Percentiles rank a stretch among this genome's conserved stretches.
Conservation (phyloP, 1,284 basidiomycete species). For the Rhodotorula sp. region DNA sequence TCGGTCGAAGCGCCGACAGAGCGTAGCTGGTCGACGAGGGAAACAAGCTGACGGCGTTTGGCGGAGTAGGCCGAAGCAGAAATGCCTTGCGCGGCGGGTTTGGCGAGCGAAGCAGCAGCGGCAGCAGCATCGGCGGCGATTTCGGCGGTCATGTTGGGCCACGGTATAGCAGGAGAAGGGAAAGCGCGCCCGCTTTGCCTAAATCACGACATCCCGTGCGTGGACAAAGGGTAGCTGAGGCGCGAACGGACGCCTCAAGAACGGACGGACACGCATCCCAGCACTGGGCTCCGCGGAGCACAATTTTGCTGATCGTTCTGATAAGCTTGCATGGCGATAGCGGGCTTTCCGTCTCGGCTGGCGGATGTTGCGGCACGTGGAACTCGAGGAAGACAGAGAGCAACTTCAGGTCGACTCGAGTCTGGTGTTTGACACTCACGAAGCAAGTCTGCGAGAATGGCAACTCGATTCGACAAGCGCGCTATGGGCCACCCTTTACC, state of each 20-base stretch:
- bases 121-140: too few species aligned
- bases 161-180: neutral
- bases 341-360: too few species aligned
- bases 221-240: neutral
- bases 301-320: too few species aligned
- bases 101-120: too few species aligned
- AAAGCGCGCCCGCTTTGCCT: neutral
- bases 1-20: too few species aligned
- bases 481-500: constrained; percentile 7
- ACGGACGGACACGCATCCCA: too few species aligned
- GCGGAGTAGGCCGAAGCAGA: neutral
- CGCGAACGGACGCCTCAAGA: neutral
- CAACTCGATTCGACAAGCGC: constrained; percentile 13
- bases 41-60: neutral
- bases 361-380: too few species aligned
- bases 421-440: too few species aligned
- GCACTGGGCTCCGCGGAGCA: too few species aligned
- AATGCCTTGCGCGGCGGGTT: neutral
- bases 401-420: neutral
- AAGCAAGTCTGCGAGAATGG: neutral
- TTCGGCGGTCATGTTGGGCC: neutral
- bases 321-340: neutral
- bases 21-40: neutral
- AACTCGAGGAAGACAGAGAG: too few species aligned
- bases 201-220: neutral